A percentile compares a stretch with the other conserved stretches of the same genome.
These are phyloP conservation scores for Globisporangium spiculum DNA, from an alignment of 352 stramenopile species.

Conservation along the genomic window DNA sequence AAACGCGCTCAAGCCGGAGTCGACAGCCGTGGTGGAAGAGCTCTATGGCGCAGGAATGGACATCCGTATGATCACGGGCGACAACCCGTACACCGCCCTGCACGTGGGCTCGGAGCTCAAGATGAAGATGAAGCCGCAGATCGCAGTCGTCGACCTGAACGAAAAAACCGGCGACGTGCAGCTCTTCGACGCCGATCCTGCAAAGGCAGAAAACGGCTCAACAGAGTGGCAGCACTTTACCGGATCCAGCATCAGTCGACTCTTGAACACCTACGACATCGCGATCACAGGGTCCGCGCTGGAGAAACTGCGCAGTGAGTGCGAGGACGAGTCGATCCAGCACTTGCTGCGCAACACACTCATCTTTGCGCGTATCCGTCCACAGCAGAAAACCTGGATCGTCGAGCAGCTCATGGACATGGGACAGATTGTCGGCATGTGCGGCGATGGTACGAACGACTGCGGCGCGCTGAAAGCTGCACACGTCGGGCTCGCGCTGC, in stretches of 20 bases:
- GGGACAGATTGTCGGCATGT: conserved; percentile 47
- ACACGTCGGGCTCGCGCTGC: conserved; percentile 82
- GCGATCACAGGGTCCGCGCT: not conserved
- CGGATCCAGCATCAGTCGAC: not conserved
- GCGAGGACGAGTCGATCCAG: not conserved
- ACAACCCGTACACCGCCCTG: not conserved
- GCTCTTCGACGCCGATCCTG: not conserved
- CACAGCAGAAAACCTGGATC: not conserved
- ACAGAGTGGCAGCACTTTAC: not conserved
- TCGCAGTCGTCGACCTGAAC: not conserved
- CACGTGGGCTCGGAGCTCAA: not conserved
- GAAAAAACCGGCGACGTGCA: not conserved
- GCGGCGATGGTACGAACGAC: conserved; percentile 82
- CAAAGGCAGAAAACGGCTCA: not conserved
- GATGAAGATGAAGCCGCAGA: not conserved
- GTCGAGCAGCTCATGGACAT: not conserved
- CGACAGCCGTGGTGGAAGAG: conserved; percentile 54
- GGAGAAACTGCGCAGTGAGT: not conserved
- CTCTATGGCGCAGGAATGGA: conserved; percentile 27
- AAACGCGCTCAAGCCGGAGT: conserved; percentile 80
- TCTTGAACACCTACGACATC: not conserved
- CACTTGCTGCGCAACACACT: not conserved
- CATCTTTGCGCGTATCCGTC: not conserved
- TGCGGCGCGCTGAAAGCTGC: conserved; percentile 87
- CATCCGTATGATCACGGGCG: conserved; percentile 2